Conservation (phyloP, 2,329 filamentous ascomycete genomes). For the Drechslerella dactyloides region DNA sequence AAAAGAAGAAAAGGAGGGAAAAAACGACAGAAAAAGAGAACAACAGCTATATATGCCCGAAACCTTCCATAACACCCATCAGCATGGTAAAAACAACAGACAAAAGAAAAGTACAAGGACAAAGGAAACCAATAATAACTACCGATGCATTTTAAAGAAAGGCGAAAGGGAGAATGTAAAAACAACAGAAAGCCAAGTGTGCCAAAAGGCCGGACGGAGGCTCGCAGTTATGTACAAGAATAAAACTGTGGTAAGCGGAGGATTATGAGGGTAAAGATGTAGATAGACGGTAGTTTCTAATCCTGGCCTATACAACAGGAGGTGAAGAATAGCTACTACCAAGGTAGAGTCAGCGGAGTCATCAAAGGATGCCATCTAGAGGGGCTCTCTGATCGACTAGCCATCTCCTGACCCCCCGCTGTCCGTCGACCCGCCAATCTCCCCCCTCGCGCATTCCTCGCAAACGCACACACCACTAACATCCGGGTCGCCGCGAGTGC, state of each 20-base stretch:
- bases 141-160: not conserved
- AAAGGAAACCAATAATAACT: not conserved
- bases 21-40: not conserved
- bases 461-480: slow-evolving; percentile 23
- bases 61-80: slow-evolving; percentile 7
- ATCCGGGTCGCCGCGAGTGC: slow-evolving; percentile 24
- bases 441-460: slow-evolving; percentile 20
- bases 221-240: too few species aligned
- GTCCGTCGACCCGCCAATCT: slow-evolving; percentile 9
- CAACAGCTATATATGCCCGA: slow-evolving; percentile 1
- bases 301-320: too few species aligned
- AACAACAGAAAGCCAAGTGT: not conserved
- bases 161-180: not conserved
- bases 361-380: slow-evolving; percentile 3
- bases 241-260: too few species aligned
- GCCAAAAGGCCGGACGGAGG: not conserved
- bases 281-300: too few species aligned
- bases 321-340: not conserved
- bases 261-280: too few species aligned
- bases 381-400: slow-evolving; percentile 1
- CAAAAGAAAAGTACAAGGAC: not conserved
- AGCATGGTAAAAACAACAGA: too few species aligned
- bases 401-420: slow-evolving; percentile 9
- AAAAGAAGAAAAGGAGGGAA: not conserved
- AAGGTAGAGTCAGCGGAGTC: not conserved